Conservation (phyloP, 306 rosid genomes). For the Rosa rugosa region DNA sequence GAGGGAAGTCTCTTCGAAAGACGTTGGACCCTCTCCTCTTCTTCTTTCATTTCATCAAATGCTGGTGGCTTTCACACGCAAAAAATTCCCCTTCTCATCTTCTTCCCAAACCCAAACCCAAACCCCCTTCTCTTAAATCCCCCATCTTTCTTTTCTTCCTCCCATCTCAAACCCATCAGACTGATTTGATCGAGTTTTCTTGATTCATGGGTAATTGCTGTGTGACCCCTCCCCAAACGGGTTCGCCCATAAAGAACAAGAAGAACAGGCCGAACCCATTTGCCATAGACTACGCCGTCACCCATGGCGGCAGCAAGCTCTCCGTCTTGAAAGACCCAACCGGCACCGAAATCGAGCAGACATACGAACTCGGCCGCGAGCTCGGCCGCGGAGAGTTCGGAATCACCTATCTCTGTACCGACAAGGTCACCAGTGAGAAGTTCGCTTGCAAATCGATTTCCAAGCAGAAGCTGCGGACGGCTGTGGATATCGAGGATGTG, state of each 20-base stretch:
- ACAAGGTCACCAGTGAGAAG: slow-evolving; percentile 46
- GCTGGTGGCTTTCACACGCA: slow-evolving; percentile 28
- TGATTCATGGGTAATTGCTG: slow-evolving; percentile 84
- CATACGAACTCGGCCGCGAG: slow-evolving; percentile 74
- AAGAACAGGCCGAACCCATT: slow-evolving; percentile 64
- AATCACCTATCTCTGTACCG: slow-evolving; percentile 78
- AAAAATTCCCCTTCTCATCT: slow-evolving; percentile 27
- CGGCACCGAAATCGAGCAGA: slow-evolving; percentile 64
- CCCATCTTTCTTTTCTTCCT: background rate
- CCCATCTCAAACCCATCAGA: background rate
- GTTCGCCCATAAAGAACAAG: slow-evolving; percentile 26
- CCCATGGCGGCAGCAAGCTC: slow-evolving; percentile 37
- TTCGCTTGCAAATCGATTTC: slow-evolving; percentile 88
- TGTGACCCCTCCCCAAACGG: slow-evolving; percentile 44
- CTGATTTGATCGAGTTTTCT: background rate
- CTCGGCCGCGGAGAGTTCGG: slow-evolving; percentile 97
- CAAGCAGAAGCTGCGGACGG: slow-evolving; percentile 80
- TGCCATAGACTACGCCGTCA: slow-evolving; percentile 39
- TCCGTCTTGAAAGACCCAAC: slow-evolving; percentile 66
- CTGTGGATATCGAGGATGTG: slow-evolving; percentile 81
- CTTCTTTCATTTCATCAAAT: background rate
- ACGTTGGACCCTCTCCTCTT: slow-evolving; percentile 11
- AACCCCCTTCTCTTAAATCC: slow-evolving; percentile 13
- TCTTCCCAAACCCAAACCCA: slow-evolving; percentile 13
- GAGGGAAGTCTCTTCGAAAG: slow-evolving; percentile 35